Percentiles rank a stretch among this genome's conserved stretches.
Conservation (phyloP, 495 filamentous ascomycete genomes). For the Aspergillus diversus region DNA sequence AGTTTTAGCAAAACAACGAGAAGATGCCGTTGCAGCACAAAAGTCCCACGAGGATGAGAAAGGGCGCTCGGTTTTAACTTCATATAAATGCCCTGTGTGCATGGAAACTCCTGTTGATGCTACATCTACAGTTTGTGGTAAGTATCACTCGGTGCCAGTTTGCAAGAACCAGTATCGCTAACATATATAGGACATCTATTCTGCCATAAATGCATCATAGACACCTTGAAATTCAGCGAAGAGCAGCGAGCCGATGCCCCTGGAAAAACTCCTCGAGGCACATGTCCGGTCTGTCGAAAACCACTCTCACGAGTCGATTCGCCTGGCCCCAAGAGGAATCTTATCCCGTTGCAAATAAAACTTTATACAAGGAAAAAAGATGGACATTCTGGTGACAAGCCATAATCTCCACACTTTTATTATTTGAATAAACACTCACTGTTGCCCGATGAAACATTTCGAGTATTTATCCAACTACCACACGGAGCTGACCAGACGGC, state of each 20-base stretch:
- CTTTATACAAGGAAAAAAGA: conserved; percentile 48
- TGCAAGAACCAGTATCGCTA: background rate
- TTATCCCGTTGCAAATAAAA: conserved; percentile 65
- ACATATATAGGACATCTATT: conserved; percentile 73
- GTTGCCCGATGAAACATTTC: background rate
- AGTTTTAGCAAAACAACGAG: conserved; percentile 52
- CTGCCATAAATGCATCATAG: conserved; percentile 79
- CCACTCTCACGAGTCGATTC: conserved; percentile 35
- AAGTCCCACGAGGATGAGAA: conserved; percentile 49
- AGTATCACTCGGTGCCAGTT: conserved; percentile 34
- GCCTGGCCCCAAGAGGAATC: conserved; percentile 36
- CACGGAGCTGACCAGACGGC: background rate
- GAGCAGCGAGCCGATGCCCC: conserved; percentile 37
- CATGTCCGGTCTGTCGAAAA: conserved; percentile 55
- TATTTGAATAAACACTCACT: background rate
- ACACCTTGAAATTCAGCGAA: conserved; percentile 67
- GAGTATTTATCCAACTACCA: background rate
- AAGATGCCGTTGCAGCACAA: conserved; percentile 54
- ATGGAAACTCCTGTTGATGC: conserved; percentile 75
- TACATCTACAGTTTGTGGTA: conserved; percentile 84
- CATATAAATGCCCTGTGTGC: conserved; percentile 79
- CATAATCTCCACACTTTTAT: background rate
- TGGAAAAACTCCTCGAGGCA: conserved; percentile 35
- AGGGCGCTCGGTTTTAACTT: conserved; percentile 53
- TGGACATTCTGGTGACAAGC: background rate